phyloP scores from a whole-genome alignment of 2,329 filamentous ascomycete genomes.

The Venturia aucupariae region DNA sequence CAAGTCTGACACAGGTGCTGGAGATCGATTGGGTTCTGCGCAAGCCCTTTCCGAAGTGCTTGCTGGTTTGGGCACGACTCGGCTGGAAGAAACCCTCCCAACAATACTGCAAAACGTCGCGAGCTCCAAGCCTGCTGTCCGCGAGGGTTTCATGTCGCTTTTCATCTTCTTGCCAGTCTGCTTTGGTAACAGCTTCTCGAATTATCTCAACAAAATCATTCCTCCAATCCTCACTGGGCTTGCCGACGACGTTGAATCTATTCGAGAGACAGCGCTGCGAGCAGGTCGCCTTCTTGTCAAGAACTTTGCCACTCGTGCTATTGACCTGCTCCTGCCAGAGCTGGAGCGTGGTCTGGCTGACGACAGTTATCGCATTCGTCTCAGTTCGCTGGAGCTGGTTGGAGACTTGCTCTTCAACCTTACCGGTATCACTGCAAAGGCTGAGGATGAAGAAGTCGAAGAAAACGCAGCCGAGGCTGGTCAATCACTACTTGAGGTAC shows the following conservation, averaged over 20 bases:
- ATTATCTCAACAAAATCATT: conserved; percentile 91
- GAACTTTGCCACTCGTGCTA: conserved; percentile 92
- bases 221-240: conserved; percentile 89
- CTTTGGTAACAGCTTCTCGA: conserved; percentile 96
- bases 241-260: conserved; percentile 92
- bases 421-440: conserved; percentile 78
- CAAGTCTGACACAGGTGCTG: conserved; percentile 93
- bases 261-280: conserved; percentile 89
- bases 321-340: conserved; percentile 88
- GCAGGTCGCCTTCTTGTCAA: conserved; percentile 93
- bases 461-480: conserved; percentile 78
- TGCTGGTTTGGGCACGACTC: conserved; percentile 82
- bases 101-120: conserved; percentile 94
- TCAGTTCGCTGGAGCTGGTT: conserved; percentile 95
- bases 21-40: conserved; percentile 89
- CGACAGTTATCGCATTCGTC: conserved; percentile 92
- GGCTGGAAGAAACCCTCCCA: conserved; percentile 89
- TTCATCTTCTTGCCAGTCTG: conserved; percentile 99
- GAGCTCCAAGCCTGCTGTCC: conserved; percentile 79
- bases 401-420: conserved; percentile 97
- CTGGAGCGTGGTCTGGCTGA: conserved; percentile 94
- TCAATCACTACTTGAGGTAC: conserved; percentile 83
- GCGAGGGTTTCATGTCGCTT: conserved; percentile 98
- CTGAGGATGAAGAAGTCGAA: conserved; percentile 68
- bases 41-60: conserved; percentile 95